Conservation (phyloP, 805 yeast genomes). For the Ogataea parapolymorpha region DNA sequence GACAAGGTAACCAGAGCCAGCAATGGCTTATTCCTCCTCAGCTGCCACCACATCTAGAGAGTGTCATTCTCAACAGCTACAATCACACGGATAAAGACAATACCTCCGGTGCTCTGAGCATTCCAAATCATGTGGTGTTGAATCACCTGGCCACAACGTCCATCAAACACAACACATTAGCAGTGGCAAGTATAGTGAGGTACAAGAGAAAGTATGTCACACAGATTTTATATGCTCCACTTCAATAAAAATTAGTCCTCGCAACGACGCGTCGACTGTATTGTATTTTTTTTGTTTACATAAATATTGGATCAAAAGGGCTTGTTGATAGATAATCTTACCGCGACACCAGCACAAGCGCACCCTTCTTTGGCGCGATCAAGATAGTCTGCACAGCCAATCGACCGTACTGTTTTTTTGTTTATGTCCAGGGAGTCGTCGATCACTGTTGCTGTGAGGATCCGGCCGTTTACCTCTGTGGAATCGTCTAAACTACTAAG, state of each 20-base stretch:
- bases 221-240: slow-evolving; percentile 87
- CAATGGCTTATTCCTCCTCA: slow-evolving; percentile 85
- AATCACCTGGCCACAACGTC: slow-evolving; percentile 95
- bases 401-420: neutral
- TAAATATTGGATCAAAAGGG: slow-evolving; percentile 7
- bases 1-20: slow-evolving; percentile 47
- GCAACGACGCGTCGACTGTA: slow-evolving; percentile 12
- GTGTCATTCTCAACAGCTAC: slow-evolving; percentile 82
- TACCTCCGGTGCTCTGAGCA: slow-evolving; percentile 83
- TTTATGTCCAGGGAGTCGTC: slow-evolving; percentile 44
- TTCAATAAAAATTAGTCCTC: slow-evolving; percentile 38
- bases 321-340: slow-evolving; percentile 7
- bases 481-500: slow-evolving; percentile 38
- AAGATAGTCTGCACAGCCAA: too few relatives aligned
- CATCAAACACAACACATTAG: slow-evolving; percentile 87
- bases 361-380: too few relatives aligned
- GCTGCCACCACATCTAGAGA: slow-evolving; percentile 93
- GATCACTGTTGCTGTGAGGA: slow-evolving; percentile 73
- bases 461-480: slow-evolving; percentile 69
- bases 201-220: slow-evolving; percentile 88
- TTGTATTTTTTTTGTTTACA: slow-evolving; percentile 6
- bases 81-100: slow-evolving; percentile 64
- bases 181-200: slow-evolving; percentile 88
- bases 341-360: neutral
- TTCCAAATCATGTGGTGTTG: slow-evolving; percentile 91